These are phyloP conservation scores for Perkinsela sp. DNA, from an alignment of 208 protist species.

Conservation along the genomic window DNA sequence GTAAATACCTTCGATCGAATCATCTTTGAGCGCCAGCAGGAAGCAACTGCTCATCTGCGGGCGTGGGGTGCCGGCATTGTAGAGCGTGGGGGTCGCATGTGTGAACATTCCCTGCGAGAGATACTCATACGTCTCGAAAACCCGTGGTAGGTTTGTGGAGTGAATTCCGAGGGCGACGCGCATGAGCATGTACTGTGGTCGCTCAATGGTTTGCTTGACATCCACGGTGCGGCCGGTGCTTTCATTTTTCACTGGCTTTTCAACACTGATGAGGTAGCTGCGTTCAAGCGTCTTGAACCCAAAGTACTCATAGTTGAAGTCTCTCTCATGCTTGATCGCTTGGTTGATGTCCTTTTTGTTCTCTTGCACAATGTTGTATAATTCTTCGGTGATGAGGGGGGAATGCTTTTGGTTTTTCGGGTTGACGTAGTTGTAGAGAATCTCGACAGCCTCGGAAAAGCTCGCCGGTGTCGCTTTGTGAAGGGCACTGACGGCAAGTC, in stretches of 20 bases:
- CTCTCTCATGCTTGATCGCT: conserved; percentile 72
- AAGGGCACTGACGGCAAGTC: conserved; percentile 81
- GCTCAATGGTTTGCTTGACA: conserved; percentile 66
- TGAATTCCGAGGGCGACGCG: conserved; percentile 91
- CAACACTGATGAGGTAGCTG: conserved; percentile 84
- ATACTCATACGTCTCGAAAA: conserved; percentile 81
- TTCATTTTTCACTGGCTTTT: conserved; percentile 10
- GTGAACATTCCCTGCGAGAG: conserved; percentile 80
- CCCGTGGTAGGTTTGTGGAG: conserved; percentile 51
- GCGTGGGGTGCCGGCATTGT: conserved; percentile 83
- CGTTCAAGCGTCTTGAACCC: conserved; percentile 96
- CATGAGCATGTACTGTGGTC: conserved; percentile 96
- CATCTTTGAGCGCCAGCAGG: conserved; percentile 89
- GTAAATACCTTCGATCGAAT: conserved; percentile 96
- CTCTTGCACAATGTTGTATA: conserved; percentile 52
- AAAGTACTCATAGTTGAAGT: conserved; percentile 92
- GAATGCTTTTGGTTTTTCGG: conserved; percentile 21
- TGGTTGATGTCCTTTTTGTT: conserved; percentile 48
- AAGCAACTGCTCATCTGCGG: conserved; percentile 91
- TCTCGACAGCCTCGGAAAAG: conserved; percentile 58
- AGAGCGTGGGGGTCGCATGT: conserved; percentile 93
- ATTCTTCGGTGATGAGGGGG: conserved; percentile 73
- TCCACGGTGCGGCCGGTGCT: conserved; percentile 5
- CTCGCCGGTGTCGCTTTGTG: conserved; percentile 76
- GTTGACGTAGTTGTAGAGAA: conserved; percentile 70